Percentiles rank a stretch among this genome's conserved stretches.
Conservation (phyloP, 805 yeast species). For the Kazachstania africana region DNA sequence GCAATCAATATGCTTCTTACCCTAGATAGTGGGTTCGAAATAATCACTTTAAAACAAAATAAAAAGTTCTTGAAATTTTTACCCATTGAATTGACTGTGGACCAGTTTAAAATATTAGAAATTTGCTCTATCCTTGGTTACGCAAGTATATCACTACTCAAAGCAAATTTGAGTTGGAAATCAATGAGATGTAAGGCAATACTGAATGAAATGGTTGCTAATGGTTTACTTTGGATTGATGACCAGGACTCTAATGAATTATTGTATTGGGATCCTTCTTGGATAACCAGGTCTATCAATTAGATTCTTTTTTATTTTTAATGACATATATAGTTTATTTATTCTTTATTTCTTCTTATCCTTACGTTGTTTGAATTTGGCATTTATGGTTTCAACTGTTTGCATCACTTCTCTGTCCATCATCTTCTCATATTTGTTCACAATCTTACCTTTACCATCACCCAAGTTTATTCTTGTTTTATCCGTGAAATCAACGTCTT, state of each 20-base stretch:
- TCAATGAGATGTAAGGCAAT: slow-evolving; percentile 46
- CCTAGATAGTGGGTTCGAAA: slow-evolving; percentile 62
- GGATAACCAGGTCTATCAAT: slow-evolving; percentile 33
- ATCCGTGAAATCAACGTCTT: slow-evolving; percentile 13
- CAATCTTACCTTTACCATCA: slow-evolving; percentile 64
- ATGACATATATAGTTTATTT: neutral
- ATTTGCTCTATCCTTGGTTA: slow-evolving; percentile 70
- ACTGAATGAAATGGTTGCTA: slow-evolving; percentile 66
- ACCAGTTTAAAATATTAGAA: slow-evolving; percentile 61
- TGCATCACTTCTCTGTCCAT: slow-evolving; percentile 46
- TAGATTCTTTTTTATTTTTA: neutral
- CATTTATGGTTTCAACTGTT: slow-evolving; percentile 58
- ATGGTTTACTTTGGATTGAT: slow-evolving; percentile 84
- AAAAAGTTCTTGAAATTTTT: slow-evolving; percentile 48
- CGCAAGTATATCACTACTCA: slow-evolving; percentile 49
- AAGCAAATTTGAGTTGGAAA: slow-evolving; percentile 74
- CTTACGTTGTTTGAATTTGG: slow-evolving; percentile 41
- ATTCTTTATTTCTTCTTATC: slow-evolving; percentile 1
- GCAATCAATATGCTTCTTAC: slow-evolving; percentile 41
- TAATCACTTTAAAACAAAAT: slow-evolving; percentile 37
- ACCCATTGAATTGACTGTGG: slow-evolving; percentile 53
- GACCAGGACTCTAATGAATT: slow-evolving; percentile 32
- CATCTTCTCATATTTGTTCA: slow-evolving; percentile 46
- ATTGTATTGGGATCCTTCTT: slow-evolving; percentile 64
- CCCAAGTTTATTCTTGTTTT: slow-evolving; percentile 46